Percentiles rank a stretch among this genome's conserved stretches.
Conservation (phyloP, 148 eudicot genomes). For the Polygonum aviculare region DNA sequence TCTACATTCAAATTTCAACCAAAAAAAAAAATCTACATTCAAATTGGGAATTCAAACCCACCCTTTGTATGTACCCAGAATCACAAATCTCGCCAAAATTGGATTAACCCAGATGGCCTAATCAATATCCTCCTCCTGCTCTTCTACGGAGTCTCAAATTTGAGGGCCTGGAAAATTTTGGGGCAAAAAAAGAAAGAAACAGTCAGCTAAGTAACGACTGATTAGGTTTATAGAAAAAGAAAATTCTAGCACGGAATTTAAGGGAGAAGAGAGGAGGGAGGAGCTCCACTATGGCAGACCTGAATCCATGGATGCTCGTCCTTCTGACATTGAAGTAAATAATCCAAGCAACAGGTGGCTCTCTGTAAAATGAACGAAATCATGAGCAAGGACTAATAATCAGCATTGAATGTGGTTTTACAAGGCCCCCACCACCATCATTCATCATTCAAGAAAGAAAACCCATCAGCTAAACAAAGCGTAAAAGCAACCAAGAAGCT, state of each 20-base stretch:
- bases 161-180: not conserved
- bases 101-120: not conserved
- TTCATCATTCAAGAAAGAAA: not conserved
- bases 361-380: not conserved
- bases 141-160: not conserved
- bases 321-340: conserved; percentile 5
- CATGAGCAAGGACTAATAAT: conserved; percentile 1
- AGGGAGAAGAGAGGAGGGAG: not conserved
- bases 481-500: not conserved
- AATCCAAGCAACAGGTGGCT: conserved; percentile 2
- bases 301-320: conserved; percentile 5
- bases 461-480: not conserved
- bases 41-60: not conserved
- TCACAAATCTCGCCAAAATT: not conserved
- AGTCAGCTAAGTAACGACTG: too few relatives aligned
- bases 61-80: not conserved
- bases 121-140: not conserved
- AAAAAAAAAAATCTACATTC: too few relatives aligned
- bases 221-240: too few relatives aligned
- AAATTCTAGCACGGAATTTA: not conserved
- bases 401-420: not conserved
- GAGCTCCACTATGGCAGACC: not conserved
- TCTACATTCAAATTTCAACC: too few relatives aligned
- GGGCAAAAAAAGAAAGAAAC: not conserved
- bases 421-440: conserved; percentile 2